Evolutionary conservation across 768 basidiomycete genomes (phyloP).

Genomic region (Austroboletus festivus): DNA sequence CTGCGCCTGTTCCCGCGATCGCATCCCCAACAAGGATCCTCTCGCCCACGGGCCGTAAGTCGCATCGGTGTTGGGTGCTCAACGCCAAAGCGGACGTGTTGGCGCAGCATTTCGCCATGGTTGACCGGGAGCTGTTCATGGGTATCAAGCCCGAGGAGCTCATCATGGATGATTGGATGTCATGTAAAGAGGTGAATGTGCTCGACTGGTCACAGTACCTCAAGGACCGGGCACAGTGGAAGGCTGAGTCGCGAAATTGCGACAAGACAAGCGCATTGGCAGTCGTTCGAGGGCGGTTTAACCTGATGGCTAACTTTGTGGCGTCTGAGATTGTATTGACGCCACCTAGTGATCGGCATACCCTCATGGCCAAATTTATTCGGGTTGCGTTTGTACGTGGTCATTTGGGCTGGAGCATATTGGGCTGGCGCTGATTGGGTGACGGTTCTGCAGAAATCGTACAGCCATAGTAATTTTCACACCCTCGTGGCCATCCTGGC

Average conservation of each 20-base stretch:
- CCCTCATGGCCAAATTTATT: conserved; percentile 75
- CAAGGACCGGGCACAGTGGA: conserved; percentile 68
- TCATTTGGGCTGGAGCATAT: background rate
- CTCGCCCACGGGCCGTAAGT: conserved; percentile 37
- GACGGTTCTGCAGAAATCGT: conserved; percentile 63
- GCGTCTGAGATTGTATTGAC: conserved; percentile 80
- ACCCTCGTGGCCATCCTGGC: conserved; percentile 77
- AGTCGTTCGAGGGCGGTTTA: conserved; percentile 78
- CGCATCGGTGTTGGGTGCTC: conserved; percentile 74
- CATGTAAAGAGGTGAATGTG: conserved; percentile 58
- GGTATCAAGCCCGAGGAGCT: conserved; percentile 85
- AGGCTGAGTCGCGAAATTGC: conserved; percentile 53
- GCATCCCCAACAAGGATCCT: conserved; percentile 36
- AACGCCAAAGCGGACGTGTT: conserved; percentile 55
- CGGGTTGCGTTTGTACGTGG: conserved; percentile 76
- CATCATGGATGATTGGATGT: conserved; percentile 69
- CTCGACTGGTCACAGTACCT: conserved; percentile 84
- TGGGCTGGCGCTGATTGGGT: conserved; percentile 1
- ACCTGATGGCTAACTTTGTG: conserved; percentile 78
- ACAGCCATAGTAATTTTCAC: conserved; percentile 71
- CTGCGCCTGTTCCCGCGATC: conserved; percentile 5
- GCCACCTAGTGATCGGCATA: conserved; percentile 56
- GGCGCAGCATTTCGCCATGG: conserved; percentile 80
- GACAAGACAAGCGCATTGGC: conserved; percentile 71
- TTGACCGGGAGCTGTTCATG: conserved; percentile 85